Conservation (phyloP, 345 rosid genomes). For the Odontarrhena argentea region DNA sequence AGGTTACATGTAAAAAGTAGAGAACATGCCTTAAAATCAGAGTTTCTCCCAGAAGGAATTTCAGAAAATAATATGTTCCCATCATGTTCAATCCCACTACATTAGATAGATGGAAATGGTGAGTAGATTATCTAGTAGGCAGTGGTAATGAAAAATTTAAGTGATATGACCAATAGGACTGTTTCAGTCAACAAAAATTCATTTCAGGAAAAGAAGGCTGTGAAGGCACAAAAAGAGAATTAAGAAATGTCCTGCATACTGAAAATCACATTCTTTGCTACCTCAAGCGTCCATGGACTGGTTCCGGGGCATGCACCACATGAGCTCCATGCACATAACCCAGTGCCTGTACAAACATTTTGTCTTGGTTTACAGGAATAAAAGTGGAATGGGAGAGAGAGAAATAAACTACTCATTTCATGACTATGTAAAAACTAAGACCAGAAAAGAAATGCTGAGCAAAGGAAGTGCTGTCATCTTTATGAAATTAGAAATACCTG, state of each 20-base stretch:
- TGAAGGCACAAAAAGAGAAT: constrained; percentile 17
- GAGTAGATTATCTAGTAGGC: constrained; percentile 22
- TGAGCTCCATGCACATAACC: constrained; percentile 90
- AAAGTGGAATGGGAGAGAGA: constrained; percentile 1
- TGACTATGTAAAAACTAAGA: constrained; percentile 3
- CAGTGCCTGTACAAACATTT: constrained; percentile 63
- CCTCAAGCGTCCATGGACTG: constrained; percentile 98
- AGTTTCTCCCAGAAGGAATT: constrained; percentile 78
- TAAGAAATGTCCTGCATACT: not conserved
- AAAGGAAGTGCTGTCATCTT: not conserved
- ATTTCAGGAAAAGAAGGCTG: constrained; percentile 6
- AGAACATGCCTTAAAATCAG: constrained; percentile 77
- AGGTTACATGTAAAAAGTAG: constrained; percentile 19
- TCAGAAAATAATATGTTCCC: constrained; percentile 67
- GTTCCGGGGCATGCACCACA: constrained; percentile 84
- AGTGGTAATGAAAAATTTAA: not conserved
- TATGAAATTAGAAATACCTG: constrained; percentile 55
- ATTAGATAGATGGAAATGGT: constrained; percentile 23
- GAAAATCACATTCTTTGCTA: constrained; percentile 40
- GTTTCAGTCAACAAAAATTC: not conserved
- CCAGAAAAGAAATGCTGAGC: not conserved
- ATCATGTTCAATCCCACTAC: constrained; percentile 87
- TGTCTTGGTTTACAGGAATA: not conserved
- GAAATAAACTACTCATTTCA: constrained; percentile 13
- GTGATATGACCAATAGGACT: constrained; percentile 1